phyloP scores from a whole-genome alignment of 208 protist genomes.

The Crithidia thermophila region DNA sequence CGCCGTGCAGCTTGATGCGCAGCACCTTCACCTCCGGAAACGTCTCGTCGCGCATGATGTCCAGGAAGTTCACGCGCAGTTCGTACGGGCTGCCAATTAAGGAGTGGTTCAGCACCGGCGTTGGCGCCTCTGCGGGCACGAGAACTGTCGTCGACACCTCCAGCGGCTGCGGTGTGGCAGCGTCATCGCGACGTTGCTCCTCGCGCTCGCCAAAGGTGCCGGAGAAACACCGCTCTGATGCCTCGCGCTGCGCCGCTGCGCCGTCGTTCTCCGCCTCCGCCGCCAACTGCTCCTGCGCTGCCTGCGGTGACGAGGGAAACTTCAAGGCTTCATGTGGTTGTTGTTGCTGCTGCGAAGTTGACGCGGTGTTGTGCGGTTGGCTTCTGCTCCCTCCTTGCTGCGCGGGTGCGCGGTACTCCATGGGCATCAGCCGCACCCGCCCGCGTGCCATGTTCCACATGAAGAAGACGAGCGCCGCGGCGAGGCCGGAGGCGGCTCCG shows the following conservation, averaged over 20 bases:
- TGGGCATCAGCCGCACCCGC: slow-evolving; percentile 34
- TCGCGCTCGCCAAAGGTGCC: no score
- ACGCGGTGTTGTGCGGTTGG: not conserved
- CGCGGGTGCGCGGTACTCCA: slow-evolving; percentile 17
- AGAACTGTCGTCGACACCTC: slow-evolving; percentile 18
- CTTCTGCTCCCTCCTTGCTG: not conserved
- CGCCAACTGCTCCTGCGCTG: no score
- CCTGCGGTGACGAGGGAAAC: no score
- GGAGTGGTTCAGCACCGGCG: slow-evolving; percentile 23
- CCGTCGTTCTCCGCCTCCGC: no score
- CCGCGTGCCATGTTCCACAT: slow-evolving; percentile 65
- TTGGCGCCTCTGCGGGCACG: slow-evolving; percentile 5
- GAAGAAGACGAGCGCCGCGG: slow-evolving; percentile 53
- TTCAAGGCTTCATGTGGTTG: no score
- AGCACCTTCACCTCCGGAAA: slow-evolving; percentile 56
- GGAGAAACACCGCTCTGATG: no score
- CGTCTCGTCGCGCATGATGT: slow-evolving; percentile 35
- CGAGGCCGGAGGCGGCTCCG: slow-evolving; percentile 45
- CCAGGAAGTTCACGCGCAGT: slow-evolving; percentile 48
- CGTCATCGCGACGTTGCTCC: not conserved
- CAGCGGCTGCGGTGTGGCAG: slow-evolving; percentile 8
- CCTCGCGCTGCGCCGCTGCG: no score
- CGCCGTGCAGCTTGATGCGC: slow-evolving; percentile 46
- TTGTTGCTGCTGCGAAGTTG: no score
- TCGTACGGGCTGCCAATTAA: slow-evolving; percentile 23